Evolutionary conservation across 2,329 filamentous ascomycete genomes (phyloP), one percentile per base, ranked within the genome.

Genomic region (Diplodia mutila): DNA sequence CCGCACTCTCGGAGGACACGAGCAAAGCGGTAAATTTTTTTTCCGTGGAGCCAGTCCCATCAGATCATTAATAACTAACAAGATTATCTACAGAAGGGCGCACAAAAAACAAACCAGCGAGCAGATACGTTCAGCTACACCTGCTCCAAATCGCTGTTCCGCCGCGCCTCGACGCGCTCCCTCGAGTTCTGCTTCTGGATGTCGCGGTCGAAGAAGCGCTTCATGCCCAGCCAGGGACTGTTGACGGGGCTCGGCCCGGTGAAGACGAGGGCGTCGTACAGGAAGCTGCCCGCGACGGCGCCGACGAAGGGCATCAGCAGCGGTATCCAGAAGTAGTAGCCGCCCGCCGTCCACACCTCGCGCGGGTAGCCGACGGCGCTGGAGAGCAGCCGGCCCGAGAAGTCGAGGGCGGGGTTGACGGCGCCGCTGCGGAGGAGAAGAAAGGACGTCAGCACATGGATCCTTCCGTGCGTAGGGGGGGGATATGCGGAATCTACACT

Each of bases 171-270:
- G 6, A 46, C 42, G 0, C 42, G 5, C 42, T 59, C 55, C 8
- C 14, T 27, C 34, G 55, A 25, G 18, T 59, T 59, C 6, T 46
- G 37, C 8, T 9, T 27, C 16, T 59, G 21, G 16, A 59, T 46
- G 4, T 34, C 42, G 14, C 34, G 23, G 23, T 59, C 54, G 21
- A 59, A 4, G n/a, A 61, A 21, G 11, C 57, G 57, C 39, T 61
- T 61, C 3, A 61, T 11, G 5, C 90, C 89, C 73, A 91, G 76
- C 78, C 83, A 89, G 0, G 89, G 89, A 0, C 84, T 88, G 77
- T 92, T 92, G 71, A 92, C 82, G 0, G 90, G 89, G 71, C 85
- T 90, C n/a, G 89, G 77, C 3, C 90, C 90, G 0, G 88, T 90
- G 75, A 89, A 93, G 48, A 93, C 53, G 81, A 91, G 86, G 1